A percentile compares a stretch with the other conserved stretches of the same genome.
Evolutionary conservation across 306 rosid species (phyloP).

Genomic region (Lathyrus tuberosus): DNA sequence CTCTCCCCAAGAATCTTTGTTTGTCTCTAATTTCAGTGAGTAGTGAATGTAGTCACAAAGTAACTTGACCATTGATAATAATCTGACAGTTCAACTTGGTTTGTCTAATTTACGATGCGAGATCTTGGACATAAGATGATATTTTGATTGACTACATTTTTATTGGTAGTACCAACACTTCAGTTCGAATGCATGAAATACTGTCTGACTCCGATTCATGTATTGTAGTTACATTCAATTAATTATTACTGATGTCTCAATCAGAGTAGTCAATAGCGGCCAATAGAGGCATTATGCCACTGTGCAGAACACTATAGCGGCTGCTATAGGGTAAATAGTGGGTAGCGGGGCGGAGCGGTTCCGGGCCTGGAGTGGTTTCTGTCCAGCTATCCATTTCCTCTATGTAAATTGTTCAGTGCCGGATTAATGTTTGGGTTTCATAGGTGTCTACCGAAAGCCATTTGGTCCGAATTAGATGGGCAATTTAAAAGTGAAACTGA

Average conservation of each 20-base stretch:
- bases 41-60: too few relatives aligned
- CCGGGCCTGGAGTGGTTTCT: too few relatives aligned
- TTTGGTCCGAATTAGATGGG: not conserved
- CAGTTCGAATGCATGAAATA: not conserved
- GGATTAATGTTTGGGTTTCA: not conserved
- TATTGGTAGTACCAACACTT: not conserved
- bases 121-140: not conserved
- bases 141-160: too few relatives aligned
- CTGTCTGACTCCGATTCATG: not conserved
- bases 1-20: conserved; percentile 17
- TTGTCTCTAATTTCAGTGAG: not conserved
- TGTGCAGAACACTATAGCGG: too few relatives aligned
- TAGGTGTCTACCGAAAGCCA: not conserved
- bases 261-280: too few relatives aligned
- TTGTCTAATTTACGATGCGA: not conserved
- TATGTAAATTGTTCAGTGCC: not conserved
- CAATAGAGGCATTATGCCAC: too few relatives aligned
- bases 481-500: conserved; percentile 8
- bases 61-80: not conserved
- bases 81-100: not conserved
- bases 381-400: too few relatives aligned
- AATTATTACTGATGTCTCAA: not conserved
- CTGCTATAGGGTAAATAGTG: too few relatives aligned
- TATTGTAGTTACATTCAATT: not conserved
- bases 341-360: too few relatives aligned